Percentiles rank a stretch among this genome's conserved stretches.
Conservation (phyloP, 768 basidiomycete genomes). For the Mycena crocata region DNA sequence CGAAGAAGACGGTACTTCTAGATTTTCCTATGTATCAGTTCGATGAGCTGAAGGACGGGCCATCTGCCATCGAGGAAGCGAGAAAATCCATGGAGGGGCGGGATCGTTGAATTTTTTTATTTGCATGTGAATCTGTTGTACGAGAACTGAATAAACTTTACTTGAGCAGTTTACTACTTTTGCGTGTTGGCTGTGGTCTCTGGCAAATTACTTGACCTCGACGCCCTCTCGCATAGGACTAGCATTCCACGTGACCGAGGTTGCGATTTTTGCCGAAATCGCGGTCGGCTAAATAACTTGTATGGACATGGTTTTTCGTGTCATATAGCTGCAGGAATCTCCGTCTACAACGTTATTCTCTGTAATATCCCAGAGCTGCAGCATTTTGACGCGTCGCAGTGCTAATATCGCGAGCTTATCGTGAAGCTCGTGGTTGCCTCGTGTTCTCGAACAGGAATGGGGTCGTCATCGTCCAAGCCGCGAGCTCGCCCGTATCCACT, state of each 20-base stretch:
- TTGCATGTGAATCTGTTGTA: no score
- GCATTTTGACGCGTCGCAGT: not conserved
- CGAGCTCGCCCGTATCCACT: conserved; percentile 24
- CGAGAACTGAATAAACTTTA: no score
- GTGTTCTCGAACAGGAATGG: conserved; percentile 29
- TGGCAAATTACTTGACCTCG: no score
- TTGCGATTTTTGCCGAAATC: no score
- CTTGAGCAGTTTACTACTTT: no score
- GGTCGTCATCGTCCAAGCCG: conserved; percentile 28
- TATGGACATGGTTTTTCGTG: no score
- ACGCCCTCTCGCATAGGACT: no score
- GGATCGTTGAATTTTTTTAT: not conserved
- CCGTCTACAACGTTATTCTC: not conserved
- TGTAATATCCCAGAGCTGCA: not conserved
- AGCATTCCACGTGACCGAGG: no score
- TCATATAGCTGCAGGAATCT: not conserved
- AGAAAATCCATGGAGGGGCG: conserved; percentile 5
- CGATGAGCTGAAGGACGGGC: conserved; percentile 62
- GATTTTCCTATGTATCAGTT: conserved; percentile 75
- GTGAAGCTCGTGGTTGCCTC: conserved; percentile 17
- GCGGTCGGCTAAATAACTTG: no score
- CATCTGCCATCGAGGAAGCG: conserved; percentile 54
- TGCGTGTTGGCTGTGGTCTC: no score
- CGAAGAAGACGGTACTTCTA: conserved; percentile 68
- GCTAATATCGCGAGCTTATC: not conserved